Evolutionary conservation across 2,329 filamentous ascomycete species (phyloP), one percentile per base, ranked within the genome.

Genomic region (Fusarium verrucosum): DNA sequence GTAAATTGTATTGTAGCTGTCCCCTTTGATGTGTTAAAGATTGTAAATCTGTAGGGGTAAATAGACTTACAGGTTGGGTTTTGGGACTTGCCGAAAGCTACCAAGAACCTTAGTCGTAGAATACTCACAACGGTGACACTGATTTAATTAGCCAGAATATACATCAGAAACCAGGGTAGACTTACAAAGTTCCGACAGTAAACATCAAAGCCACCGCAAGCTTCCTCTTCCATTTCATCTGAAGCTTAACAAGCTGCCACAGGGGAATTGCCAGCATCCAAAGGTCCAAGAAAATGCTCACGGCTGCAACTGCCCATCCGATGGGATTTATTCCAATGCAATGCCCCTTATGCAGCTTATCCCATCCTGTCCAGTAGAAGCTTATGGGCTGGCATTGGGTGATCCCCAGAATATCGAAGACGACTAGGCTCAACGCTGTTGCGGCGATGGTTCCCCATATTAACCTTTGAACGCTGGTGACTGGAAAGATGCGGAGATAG

Each of bases 401-500:
- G 4, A 62, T 49, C 1, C 45, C 58, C 4, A 58, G 10, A 2
- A 53, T 4, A 10, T 56, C 40, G 3, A 65, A 62, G 4, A 50
- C 25, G 1, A 45, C 7, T 13, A 52, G 40, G 4, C 62, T 45
- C 0, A 62, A 7, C 2, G 4, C 30, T 0, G 45, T 36, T 5
- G 56, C 7, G 1, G 6, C 16, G 2, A 65, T 37, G 1, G 62
- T 65, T 2, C 26, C 61, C 61, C 61, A 62, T 3, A 65, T 33
- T 0, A 58, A 8, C 4, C 23, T 43, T 6, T 30, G 56, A 19
- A 65, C 49, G 5, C 13, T n/a, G 10, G 5, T 22, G 9, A 33
- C 37, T 1, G 50, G 61, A 7, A 65, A 65, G 17, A 65, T 62
- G 4, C 62, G 61, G 5, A 65, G 61, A 13, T 51, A 65, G 10